A percentile compares a stretch with the other conserved stretches of the same genome.
phyloP scores from a whole-genome alignment of 1,139 yeast genomes.

The Debaryomyces robertsiae region DNA sequence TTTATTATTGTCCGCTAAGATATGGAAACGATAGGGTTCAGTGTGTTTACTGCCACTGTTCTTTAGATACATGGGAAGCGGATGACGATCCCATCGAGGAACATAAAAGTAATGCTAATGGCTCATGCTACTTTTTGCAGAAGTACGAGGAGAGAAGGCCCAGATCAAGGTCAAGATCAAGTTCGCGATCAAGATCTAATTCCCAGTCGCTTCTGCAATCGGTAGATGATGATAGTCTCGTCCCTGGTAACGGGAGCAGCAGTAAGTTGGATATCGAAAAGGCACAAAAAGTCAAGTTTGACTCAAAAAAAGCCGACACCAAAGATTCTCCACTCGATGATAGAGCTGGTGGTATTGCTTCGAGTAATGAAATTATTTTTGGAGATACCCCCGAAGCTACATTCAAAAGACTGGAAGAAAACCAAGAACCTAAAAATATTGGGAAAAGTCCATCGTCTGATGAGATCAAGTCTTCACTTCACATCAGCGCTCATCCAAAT shows the following conservation, averaged over 20 bases:
- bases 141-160: slow-evolving; percentile 3
- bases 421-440: neutral
- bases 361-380: neutral
- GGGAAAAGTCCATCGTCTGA: neutral
- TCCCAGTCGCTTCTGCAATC: slow-evolving; percentile 2
- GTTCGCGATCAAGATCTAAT: slow-evolving; percentile 8
- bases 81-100: slow-evolving; percentile 65
- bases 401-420: neutral
- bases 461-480: neutral
- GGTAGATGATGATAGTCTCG: neutral
- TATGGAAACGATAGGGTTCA: slow-evolving; percentile 62
- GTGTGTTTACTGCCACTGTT: slow-evolving; percentile 71
- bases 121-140: slow-evolving; percentile 50
- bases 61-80: slow-evolving; percentile 72
- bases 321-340: too few species aligned
- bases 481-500: neutral
- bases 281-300: neutral
- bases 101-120: slow-evolving; percentile 47
- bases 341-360: neutral
- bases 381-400: slow-evolving; percentile 1
- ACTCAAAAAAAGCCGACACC: neutral
- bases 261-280: neutral
- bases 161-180: slow-evolving; percentile 3
- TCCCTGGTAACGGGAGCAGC: neutral
- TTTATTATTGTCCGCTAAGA: slow-evolving; percentile 48